Base-by-base conservation (phyloP, 73 alveolate genomes). In the Symbiodinium pilosum region DNA sequence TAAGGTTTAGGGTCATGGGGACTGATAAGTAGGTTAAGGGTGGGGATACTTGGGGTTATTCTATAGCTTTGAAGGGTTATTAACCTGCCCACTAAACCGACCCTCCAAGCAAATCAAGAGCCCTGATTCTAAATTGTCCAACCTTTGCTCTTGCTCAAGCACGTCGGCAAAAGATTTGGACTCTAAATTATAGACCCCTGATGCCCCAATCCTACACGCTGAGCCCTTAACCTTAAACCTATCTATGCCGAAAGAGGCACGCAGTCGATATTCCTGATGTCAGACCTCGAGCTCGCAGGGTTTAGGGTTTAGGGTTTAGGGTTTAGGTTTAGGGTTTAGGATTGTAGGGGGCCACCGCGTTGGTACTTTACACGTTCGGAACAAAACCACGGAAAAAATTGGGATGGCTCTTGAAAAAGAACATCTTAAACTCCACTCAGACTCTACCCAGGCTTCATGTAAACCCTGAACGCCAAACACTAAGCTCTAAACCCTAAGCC, bases 201-300 rank as follows among this genome's bases (percentile, higher is more conserved):
- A 11, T 11, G 16, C 64, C 64, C 64, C 7, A 7, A 7, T 47
- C 16, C 7, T 16, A 11, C 9, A 56, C 73, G 34, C 73, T 56
- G 32, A 8, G 3, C 32, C 26, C 73, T 56, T 3, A 56, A 20
- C 32, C 73, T 3, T 3, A 56, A 56, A 20, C 5, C 5, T 3
- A 26, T 16, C 73, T 20, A 56, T 16, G 73, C 59, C 32, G 20
- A 16, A 84, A 83, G n/a, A 87, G 94, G 36, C 24, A 30, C 94
- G 40, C 94, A 87, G 83, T 87, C 94, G 36, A 87, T 38, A 34
- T 87, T 87, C 94, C 86, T 41, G 69, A 87, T 84, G 36, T 87
- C 94, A 6, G 94, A 89, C 95, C 95, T 68, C 30, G 28, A 54
- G 73, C 21, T 20, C 5, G 3, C 3, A 56, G 73, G 73, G 73